These are phyloP conservation scores for Isabelozyma pseudorhagii DNA, from an alignment of 805 yeast species.

Conservation along the genomic window DNA sequence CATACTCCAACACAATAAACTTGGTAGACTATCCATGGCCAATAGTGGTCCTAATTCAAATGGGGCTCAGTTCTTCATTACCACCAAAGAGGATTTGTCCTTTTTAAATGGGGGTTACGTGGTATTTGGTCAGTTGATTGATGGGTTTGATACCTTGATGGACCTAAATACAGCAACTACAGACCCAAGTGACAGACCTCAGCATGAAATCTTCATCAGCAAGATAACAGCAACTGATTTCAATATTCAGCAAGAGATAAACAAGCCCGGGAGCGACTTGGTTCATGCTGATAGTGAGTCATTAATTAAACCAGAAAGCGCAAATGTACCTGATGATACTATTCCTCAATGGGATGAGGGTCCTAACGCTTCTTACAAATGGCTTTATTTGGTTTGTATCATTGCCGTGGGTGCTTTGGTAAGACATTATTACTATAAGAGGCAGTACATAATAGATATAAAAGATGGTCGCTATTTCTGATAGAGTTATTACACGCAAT, in stretches of 20 bases:
- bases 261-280: neutral
- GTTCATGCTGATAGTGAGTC: neutral
- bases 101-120: slow-evolving; percentile 47
- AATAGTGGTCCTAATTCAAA: slow-evolving; percentile 51
- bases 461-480: slow-evolving; percentile 19
- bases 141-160: slow-evolving; percentile 34
- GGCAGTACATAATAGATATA: slow-evolving; percentile 21
- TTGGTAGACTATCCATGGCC: slow-evolving; percentile 89
- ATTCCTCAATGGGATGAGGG: slow-evolving; percentile 2
- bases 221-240: slow-evolving; percentile 7
- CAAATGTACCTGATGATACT: slow-evolving; percentile 7
- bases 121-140: slow-evolving; percentile 47
- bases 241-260: neutral
- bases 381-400: slow-evolving; percentile 8
- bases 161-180: slow-evolving; percentile 13
- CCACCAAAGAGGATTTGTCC: slow-evolving; percentile 23
- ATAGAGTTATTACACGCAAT: no score
- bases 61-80: slow-evolving; percentile 46
- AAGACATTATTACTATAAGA: slow-evolving; percentile 15
- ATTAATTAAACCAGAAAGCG: neutral
- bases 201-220: slow-evolving; percentile 12
- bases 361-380: slow-evolving; percentile 3
- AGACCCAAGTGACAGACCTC: slow-evolving; percentile 15
- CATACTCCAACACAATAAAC: slow-evolving; percentile 51
- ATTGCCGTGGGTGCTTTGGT: slow-evolving; percentile 5